A percentile compares a stretch with the other conserved stretches of the same genome.
phyloP scores from a whole-genome alignment of 768 basidiomycete genomes.

The Tephrocybe sp. region DNA sequence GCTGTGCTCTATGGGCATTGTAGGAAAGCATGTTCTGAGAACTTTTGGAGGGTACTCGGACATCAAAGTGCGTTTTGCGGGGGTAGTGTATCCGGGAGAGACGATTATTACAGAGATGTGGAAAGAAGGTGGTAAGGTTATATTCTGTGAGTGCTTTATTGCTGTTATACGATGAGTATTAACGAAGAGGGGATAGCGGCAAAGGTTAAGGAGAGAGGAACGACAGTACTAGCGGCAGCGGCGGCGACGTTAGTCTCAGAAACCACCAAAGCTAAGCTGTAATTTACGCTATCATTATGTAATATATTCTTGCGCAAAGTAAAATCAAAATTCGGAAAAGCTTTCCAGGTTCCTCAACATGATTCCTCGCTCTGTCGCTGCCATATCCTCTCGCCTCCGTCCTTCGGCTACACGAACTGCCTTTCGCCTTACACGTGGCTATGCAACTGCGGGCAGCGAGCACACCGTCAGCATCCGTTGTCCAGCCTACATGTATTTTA shows the following conservation, averaged over 20 bases:
- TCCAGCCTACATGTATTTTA: too few relatives aligned
- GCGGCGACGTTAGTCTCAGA: conserved; percentile 69
- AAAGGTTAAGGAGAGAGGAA: conserved; percentile 85
- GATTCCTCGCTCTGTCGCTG: conserved; percentile 64
- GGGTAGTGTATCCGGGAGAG: conserved; percentile 93
- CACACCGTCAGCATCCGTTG: conserved; percentile 36
- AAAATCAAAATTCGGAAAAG: too few relatives aligned
- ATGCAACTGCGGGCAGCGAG: conserved; percentile 59
- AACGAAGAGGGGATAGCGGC: conserved; percentile 47
- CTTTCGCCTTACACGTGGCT: conserved; percentile 49
- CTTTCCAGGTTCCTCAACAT: conserved; percentile 42
- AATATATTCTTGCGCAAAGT: too few relatives aligned
- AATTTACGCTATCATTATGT: too few relatives aligned
- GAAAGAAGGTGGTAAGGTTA: conserved; percentile 90
- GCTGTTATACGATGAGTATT: not conserved
- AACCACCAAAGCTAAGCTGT: conserved; percentile 62
- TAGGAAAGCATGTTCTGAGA: conserved; percentile 90
- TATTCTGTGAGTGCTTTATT: conserved; percentile 73
- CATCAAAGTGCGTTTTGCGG: conserved; percentile 95
- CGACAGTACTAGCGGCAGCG: conserved; percentile 72
- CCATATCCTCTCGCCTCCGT: conserved; percentile 63
- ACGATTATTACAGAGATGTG: conserved; percentile 97
- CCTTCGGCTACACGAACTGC: conserved; percentile 42
- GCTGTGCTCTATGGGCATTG: conserved; percentile 89
- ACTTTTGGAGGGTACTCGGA: conserved; percentile 83